These are phyloP conservation scores for Lotmaria passim DNA, from an alignment of 208 protist species.

Conservation along the genomic window DNA sequence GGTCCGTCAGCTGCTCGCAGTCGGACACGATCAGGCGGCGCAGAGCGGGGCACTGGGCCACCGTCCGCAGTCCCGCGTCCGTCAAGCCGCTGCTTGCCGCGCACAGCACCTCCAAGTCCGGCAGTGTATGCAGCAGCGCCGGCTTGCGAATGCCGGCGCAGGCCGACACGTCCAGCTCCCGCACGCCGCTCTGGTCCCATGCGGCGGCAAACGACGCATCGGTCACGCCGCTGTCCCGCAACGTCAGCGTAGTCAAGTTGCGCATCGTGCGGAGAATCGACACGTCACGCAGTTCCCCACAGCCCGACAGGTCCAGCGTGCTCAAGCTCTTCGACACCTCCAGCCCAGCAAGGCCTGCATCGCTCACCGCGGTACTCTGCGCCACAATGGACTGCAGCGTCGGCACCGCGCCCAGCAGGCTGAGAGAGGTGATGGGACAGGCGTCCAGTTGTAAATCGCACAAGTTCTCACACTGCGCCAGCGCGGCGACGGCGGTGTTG, in stretches of 20 bases:
- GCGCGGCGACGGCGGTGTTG: slow-evolving; percentile 37
- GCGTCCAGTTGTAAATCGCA: slow-evolving; percentile 37
- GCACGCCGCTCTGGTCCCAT: slow-evolving; percentile 16
- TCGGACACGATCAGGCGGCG: slow-evolving; percentile 25
- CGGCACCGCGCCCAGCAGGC: slow-evolving; percentile 25
- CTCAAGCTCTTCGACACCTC: slow-evolving; percentile 30
- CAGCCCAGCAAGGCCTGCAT: slow-evolving; percentile 34
- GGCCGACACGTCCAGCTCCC: slow-evolving; percentile 8
- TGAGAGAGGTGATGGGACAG: slow-evolving; percentile 41
- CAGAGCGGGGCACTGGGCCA: slow-evolving; percentile 16
- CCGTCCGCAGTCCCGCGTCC: neutral
- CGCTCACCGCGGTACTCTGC: slow-evolving; percentile 32
- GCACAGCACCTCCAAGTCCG: slow-evolving; percentile 6
- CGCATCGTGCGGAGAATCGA: slow-evolving; percentile 35
- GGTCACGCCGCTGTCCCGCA: slow-evolving; percentile 38
- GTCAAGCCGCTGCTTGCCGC: slow-evolving; percentile 8
- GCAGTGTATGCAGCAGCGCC: slow-evolving; percentile 4
- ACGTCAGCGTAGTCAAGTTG: slow-evolving; percentile 27
- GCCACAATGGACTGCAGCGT: slow-evolving; percentile 35
- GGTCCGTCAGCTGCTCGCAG: slow-evolving; percentile 12
- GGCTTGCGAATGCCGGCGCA: slow-evolving; percentile 8
- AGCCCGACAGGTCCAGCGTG: slow-evolving; percentile 44
- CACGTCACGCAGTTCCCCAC: slow-evolving; percentile 25
- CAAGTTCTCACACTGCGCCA: slow-evolving; percentile 35
- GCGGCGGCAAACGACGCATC: slow-evolving; percentile 28